These are phyloP conservation scores for Pseudogymnoascus sp. DNA, from an alignment of 2,329 filamentous ascomycete genomes.

Conservation along the genomic window DNA sequence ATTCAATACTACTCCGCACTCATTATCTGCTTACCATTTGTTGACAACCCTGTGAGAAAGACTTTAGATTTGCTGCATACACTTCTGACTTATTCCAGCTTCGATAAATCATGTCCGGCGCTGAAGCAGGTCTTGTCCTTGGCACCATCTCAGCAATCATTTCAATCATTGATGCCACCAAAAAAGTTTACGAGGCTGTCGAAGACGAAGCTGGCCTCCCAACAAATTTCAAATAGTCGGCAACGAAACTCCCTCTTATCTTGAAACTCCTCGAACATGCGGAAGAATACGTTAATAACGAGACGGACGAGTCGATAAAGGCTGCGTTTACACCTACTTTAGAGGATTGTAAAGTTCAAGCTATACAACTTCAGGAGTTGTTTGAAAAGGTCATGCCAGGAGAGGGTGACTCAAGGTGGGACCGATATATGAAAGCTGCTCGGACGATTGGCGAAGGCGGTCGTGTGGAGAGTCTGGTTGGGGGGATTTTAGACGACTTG, in stretches of 20 bases:
- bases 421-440: slow-evolving; percentile 16
- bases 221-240: slow-evolving; percentile 11
- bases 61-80: neutral
- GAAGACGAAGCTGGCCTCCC: slow-evolving; percentile 13
- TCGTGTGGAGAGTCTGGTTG: slow-evolving; percentile 14
- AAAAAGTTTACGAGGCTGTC: slow-evolving; percentile 14
- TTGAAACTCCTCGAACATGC: neutral
- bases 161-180: slow-evolving; percentile 14
- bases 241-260: neutral
- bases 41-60: neutral
- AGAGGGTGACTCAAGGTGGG: slow-evolving; percentile 11
- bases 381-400: slow-evolving; percentile 14
- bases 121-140: slow-evolving; percentile 16
- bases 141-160: slow-evolving; percentile 17
- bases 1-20: neutral
- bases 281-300: neutral
- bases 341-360: neutral
- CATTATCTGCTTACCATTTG: neutral
- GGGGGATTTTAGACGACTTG: slow-evolving; percentile 14
- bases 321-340: neutral
- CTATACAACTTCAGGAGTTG: neutral
- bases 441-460: slow-evolving; percentile 14
- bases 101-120: slow-evolving; percentile 14
- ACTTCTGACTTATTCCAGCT: neutral
- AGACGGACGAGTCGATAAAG: neutral